A percentile compares a stretch with the other conserved stretches of the same genome.
Evolutionary conservation across 2,329 filamentous ascomycete genomes (phyloP).

Genomic region (Cercospora zeae-maydis): DNA sequence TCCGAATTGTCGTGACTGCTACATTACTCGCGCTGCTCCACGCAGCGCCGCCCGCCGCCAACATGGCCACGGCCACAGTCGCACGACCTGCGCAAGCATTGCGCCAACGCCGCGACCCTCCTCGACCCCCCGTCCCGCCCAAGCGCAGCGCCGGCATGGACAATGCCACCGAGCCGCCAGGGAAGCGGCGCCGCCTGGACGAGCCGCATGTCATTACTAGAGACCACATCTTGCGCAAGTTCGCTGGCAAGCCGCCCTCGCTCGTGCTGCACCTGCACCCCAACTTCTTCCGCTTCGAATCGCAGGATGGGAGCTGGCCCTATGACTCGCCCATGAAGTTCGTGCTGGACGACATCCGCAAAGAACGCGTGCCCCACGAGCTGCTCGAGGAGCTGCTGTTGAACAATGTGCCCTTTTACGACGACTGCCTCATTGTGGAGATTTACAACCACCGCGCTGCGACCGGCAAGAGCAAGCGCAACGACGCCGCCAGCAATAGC

Average conservation of each 20-base stretch:
- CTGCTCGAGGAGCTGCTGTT: conserved; percentile 74
- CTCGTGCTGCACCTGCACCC: conserved; percentile 81
- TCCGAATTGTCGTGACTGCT: neutral
- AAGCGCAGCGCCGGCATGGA: conserved; percentile 31
- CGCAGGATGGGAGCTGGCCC: conserved; percentile 85
- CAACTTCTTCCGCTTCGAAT: conserved; percentile 86
- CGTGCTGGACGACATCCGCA: conserved; percentile 71
- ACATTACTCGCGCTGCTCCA: conserved; percentile 6
- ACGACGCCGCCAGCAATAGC: conserved; percentile 50
- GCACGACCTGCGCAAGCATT: conserved; percentile 41
- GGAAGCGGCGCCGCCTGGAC: conserved; percentile 31
- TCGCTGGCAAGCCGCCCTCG: conserved; percentile 68
- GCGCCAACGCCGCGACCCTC: conserved; percentile 41
- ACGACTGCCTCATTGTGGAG: conserved; percentile 89
- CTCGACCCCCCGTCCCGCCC: conserved; percentile 35
- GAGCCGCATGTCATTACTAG: conserved; percentile 61
- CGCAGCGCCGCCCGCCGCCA: neutral
- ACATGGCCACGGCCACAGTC: conserved; percentile 36
- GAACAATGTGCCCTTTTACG: conserved; percentile 76
- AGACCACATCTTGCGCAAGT: conserved; percentile 78
- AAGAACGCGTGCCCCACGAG: conserved; percentile 81
- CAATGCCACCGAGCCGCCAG: conserved; percentile 23
- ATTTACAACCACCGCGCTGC: conserved; percentile 80
- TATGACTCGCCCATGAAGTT: conserved; percentile 91
- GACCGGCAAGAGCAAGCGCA: conserved; percentile 46